phyloP scores from a whole-genome alignment of 2,329 filamentous ascomycete species.

The Xylariaceae sp. region DNA sequence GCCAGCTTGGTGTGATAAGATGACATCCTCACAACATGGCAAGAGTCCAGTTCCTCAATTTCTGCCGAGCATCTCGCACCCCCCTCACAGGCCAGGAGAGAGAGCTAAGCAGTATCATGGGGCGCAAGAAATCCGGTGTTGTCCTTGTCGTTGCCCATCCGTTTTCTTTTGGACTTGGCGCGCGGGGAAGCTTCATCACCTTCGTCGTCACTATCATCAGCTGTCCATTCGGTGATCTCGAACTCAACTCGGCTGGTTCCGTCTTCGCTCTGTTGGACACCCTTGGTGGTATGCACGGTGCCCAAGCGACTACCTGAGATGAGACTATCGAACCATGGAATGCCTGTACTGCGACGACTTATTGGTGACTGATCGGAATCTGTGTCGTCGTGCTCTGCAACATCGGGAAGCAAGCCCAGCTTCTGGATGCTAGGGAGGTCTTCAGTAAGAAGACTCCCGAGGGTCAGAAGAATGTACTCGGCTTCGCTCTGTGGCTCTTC shows the following conservation, averaged over 20 bases:
- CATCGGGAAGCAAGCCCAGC: slow-evolving; percentile 62
- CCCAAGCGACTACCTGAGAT: slow-evolving; percentile 71
- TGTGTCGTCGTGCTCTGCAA: slow-evolving; percentile 27
- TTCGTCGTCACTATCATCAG: slow-evolving; percentile 36
- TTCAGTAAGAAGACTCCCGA: slow-evolving; percentile 69
- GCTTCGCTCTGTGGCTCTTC: slow-evolving; percentile 66
- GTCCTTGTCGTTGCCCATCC: slow-evolving; percentile 37
- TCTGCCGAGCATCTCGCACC: not conserved
- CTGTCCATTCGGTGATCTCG: slow-evolving; percentile 74
- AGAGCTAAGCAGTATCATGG: slow-evolving; percentile 3
- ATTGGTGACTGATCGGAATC: slow-evolving; percentile 31
- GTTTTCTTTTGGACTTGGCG: slow-evolving; percentile 49
- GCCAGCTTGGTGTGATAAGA: not conserved
- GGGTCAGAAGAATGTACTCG: slow-evolving; percentile 72
- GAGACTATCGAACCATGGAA: slow-evolving; percentile 83
- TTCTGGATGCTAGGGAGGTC: slow-evolving; percentile 70
- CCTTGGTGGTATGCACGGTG: slow-evolving; percentile 57
- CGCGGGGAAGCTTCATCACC: slow-evolving; percentile 33
- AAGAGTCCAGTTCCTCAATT: not conserved
- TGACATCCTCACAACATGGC: not conserved
- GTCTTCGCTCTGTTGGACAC: slow-evolving; percentile 51
- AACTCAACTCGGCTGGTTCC: slow-evolving; percentile 67
- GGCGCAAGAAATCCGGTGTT: slow-evolving; percentile 5
- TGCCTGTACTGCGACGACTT: slow-evolving; percentile 60
- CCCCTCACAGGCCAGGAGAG: not conserved